Percentiles rank a stretch among this genome's conserved stretches.
phyloP scores from a whole-genome alignment of 2,329 filamentous ascomycete genomes.

The Diplodia corticola region DNA sequence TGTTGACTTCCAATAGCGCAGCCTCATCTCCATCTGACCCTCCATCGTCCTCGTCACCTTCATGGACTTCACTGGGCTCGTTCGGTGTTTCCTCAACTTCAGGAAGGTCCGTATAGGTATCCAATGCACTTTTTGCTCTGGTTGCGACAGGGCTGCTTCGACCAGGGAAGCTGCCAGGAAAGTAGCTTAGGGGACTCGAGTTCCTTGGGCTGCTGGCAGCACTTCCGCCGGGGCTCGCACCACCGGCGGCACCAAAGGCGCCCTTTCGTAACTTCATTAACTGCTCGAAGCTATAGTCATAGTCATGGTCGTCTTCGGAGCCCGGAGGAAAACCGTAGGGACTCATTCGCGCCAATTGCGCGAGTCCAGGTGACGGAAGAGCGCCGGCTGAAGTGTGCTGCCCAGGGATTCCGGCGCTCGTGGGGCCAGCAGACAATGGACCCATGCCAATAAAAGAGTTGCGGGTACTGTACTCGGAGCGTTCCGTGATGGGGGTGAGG shows the following conservation, averaged over 20 bases:
- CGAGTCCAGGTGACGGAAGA: conserved; percentile 70
- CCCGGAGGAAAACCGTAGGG: conserved; percentile 54
- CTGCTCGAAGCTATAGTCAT: conserved; percentile 71
- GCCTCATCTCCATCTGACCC: background rate
- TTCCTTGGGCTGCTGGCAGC: conserved; percentile 38
- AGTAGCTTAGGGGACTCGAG: conserved; percentile 29
- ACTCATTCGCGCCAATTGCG: conserved; percentile 66
- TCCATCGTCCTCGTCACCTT: background rate
- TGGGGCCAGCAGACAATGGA: conserved; percentile 42
- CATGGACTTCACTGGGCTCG: background rate
- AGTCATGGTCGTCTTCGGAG: conserved; percentile 57
- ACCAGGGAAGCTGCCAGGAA: conserved; percentile 5
- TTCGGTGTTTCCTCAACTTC: conserved; percentile 15
- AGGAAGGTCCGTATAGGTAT: background rate
- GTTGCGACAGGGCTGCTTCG: conserved; percentile 16
- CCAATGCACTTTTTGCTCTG: conserved; percentile 14
- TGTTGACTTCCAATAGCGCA: background rate
- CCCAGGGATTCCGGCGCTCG: background rate
- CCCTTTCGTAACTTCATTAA: conserved; percentile 71
- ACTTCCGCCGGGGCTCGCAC: conserved; percentile 52
- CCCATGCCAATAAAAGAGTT: conserved; percentile 83
- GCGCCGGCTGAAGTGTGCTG: conserved; percentile 41
- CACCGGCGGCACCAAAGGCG: conserved; percentile 70
- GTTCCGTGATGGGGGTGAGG: conserved; percentile 91
- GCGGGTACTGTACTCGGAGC: conserved; percentile 92